Evolutionary conservation across 345 rosid genomes (phyloP), one percentile per base, ranked within the genome.

Genomic region (Arabis hirsuta): DNA sequence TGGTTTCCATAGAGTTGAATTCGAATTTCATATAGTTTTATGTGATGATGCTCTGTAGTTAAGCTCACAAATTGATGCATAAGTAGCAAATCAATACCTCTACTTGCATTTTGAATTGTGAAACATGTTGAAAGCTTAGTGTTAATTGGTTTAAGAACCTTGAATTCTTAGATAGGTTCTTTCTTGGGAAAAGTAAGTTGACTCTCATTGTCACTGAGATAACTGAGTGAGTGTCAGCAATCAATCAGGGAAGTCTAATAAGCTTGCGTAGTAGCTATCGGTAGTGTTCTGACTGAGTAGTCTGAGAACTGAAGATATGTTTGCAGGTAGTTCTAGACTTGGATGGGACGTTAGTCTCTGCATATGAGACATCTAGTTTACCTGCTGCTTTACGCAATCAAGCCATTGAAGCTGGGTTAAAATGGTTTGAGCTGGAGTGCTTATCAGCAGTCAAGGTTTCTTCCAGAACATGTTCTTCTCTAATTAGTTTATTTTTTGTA

Each of bases 261-360:
- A 46, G 73, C 58, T 48, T 58, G 58, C 4, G 3, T 11, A 22
- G 45, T 48, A 47, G 63, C n/a, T 34, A 32, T 56, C 26, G 19
- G 45, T 73, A 31, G 60, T 31, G 38, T 12, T 42, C n/a, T n/a
- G n/a, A n/a, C 12, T 29, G 38, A 34, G 12, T 68, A 47, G 65
- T 45, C 59, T 62, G 48, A 77, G 62, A 65, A 50, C 16, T 26
- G 63, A 24, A 52, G 16, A 12, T 77, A 54, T 63, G 38, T 56
- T 24, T 82, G 65, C 82, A 96, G 99, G 98, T 96, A 45, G 99
- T 96, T 79, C 90, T 96, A 9, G 99, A 96, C 74, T 85, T 96
- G 84, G 99, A 96, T 74, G 99, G 92, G 79, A 96, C 98, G 42
- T 83, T 96, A 54, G 91, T 96, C 26, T 90, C 97, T 56, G 96